Evolutionary conservation across 768 basidiomycete genomes (phyloP).

Genomic region (Auricularia sp.): DNA sequence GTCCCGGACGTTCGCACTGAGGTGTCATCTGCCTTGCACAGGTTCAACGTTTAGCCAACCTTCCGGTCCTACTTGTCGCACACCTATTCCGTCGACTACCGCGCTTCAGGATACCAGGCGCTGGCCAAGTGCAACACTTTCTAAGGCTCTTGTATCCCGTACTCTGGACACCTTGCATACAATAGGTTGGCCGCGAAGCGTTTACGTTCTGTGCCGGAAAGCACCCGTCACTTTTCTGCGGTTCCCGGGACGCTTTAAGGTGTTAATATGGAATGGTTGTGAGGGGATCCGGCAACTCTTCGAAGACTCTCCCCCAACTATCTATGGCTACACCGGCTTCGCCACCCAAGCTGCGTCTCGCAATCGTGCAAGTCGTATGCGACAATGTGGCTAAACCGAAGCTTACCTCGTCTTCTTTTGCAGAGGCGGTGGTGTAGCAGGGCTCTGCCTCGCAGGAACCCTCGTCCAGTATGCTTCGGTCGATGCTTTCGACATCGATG

Average conservation of each 20-base stretch:
- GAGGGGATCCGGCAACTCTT: neutral
- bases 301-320: neutral
- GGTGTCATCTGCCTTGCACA: neutral
- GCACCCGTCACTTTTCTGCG: neutral
- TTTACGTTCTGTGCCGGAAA: neutral
- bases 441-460: neutral
- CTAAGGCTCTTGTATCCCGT: neutral
- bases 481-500: neutral
- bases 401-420: neutral
- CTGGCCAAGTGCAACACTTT: neutral
- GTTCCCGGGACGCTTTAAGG: neutral
- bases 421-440: neutral
- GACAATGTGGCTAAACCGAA: neutral
- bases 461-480: neutral
- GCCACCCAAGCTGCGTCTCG: neutral
- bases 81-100: too few species aligned
- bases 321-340: neutral
- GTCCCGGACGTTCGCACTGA: neutral
- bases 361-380: neutral
- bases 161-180: neutral
- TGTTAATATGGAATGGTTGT: neutral
- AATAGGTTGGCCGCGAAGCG: neutral
- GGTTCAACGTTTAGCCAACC: too few species aligned
- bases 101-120: too few species aligned
- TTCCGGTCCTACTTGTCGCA: too few species aligned